Conservation (phyloP, 768 basidiomycete genomes). For the Candolleomyces aberdarensis region DNA sequence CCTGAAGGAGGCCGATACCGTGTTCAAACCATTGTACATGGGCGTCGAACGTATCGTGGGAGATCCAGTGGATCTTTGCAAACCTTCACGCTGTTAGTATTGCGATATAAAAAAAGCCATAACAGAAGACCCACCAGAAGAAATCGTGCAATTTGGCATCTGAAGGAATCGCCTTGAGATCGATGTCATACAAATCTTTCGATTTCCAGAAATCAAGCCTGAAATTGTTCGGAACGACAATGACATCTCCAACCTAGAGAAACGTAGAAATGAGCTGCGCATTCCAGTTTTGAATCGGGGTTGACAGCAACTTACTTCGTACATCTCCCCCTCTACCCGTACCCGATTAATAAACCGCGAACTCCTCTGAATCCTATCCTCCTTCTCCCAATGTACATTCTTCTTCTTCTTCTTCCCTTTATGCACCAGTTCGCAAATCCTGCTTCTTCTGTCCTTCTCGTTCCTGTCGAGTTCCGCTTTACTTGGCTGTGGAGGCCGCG, state of each 20-base stretch:
- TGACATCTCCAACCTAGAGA: constrained; percentile 6
- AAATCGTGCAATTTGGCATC: not conserved
- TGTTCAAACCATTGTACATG: constrained; percentile 81
- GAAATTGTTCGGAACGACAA: not conserved
- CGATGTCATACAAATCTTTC: not conserved
- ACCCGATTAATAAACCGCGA: constrained; percentile 38
- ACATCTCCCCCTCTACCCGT: constrained; percentile 40
- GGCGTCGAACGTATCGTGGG: constrained; percentile 35
- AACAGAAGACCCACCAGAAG: constrained; percentile 8
- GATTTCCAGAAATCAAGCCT: constrained; percentile 1
- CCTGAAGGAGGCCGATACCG: constrained; percentile 55
- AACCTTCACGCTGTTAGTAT: constrained; percentile 47
- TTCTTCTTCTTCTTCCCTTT: not conserved
- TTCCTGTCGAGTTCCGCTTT: constrained; percentile 10
- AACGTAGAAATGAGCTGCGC: not conserved
- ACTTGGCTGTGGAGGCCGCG: constrained; percentile 29
- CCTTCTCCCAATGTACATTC: constrained; percentile 19
- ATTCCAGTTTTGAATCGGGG: not conserved
- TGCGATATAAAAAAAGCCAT: no score
- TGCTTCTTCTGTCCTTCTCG: not conserved
- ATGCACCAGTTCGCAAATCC: not conserved
- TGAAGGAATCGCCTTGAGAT: not conserved
- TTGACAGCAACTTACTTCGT: constrained; percentile 29
- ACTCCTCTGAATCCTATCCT: constrained; percentile 30
- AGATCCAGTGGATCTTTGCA: constrained; percentile 56